phyloP scores from a whole-genome alignment of 2,329 filamentous ascomycete species.

The Lecanoromycetidae sp. region DNA sequence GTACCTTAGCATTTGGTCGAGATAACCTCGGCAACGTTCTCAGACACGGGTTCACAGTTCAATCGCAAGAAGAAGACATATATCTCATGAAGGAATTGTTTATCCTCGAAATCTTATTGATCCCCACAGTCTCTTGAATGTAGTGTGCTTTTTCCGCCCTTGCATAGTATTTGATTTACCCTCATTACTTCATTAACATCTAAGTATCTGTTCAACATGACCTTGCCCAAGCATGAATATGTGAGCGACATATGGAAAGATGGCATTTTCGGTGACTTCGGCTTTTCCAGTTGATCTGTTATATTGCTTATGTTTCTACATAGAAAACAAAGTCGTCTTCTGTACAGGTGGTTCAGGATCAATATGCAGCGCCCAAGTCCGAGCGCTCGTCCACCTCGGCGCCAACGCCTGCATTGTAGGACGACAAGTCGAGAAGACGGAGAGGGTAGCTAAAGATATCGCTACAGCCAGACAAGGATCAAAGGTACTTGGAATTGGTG shows the following conservation, averaged over 20 bases:
- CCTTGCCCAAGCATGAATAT: conserved; percentile 60
- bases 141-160: background rate
- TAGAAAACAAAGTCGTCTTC: conserved; percentile 80
- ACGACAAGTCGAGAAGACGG: conserved; percentile 78
- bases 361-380: conserved; percentile 88
- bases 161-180: background rate
- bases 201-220: conserved; percentile 40
- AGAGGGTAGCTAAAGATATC: conserved; percentile 67
- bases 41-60: too few species aligned
- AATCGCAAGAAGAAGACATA: too few species aligned
- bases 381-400: conserved; percentile 79
- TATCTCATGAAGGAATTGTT: too few species aligned
- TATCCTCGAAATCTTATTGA: too few species aligned
- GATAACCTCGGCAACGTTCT: too few species aligned
- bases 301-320: too few species aligned
- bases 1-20: too few species aligned
- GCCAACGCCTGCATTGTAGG: conserved; percentile 91
- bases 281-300: too few species aligned
- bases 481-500: conserved; percentile 76
- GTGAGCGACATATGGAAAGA: conserved; percentile 76
- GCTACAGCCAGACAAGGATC: conserved; percentile 64
- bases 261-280: conserved; percentile 62
- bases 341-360: conserved; percentile 89
- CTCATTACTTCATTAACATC: background rate
- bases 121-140: too few species aligned